Conservation (phyloP, 768 basidiomycete genomes). For the Suillus spraguei region DNA sequence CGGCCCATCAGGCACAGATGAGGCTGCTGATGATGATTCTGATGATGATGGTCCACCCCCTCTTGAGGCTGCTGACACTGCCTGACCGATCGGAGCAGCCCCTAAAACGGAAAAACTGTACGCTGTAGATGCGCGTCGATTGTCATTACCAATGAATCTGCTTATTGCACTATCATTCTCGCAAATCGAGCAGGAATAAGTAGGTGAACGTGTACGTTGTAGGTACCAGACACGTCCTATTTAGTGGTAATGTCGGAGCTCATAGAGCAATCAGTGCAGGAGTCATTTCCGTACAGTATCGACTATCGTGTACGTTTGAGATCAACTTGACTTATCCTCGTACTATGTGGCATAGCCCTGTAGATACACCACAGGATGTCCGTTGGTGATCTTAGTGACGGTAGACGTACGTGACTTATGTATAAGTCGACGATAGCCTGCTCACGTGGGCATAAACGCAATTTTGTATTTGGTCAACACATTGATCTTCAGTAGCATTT, state of each 20-base stretch:
- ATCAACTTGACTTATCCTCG: neutral
- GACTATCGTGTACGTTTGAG: neutral
- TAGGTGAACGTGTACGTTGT: neutral
- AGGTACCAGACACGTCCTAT: neutral
- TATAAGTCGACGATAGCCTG: no score
- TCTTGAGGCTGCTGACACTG: constrained; percentile 65
- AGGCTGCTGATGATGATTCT: constrained; percentile 36
- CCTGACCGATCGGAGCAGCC: neutral
- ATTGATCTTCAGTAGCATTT: neutral
- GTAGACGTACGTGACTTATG: no score
- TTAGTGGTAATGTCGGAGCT: neutral
- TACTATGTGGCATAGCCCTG: neutral
- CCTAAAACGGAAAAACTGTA: constrained; percentile 4
- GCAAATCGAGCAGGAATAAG: neutral
- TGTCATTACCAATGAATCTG: constrained; percentile 6
- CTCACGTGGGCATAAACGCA: no score
- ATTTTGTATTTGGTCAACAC: no score
- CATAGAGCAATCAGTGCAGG: neutral
- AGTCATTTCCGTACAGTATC: neutral
- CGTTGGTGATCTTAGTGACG: neutral
- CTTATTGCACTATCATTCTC: neutral
- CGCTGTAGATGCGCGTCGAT: constrained; percentile 2
- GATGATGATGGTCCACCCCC: constrained; percentile 76
- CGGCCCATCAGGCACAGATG: constrained; percentile 15
- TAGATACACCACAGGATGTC: neutral